These are phyloP conservation scores for Phytophthora pisi DNA, from an alignment of 352 stramenopile genomes.

Conservation along the genomic window DNA sequence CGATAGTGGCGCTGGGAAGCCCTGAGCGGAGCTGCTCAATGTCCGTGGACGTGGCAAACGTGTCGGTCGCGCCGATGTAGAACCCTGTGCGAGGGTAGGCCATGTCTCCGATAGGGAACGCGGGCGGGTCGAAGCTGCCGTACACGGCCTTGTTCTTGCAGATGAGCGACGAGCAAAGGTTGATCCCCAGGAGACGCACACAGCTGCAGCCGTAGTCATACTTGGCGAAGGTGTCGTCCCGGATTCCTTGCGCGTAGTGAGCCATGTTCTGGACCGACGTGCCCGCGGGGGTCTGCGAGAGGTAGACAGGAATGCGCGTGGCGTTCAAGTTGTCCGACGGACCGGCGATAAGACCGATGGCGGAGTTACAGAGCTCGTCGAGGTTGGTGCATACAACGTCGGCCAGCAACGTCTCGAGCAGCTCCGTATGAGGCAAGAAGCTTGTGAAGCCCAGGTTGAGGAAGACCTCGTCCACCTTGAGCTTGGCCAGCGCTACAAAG, in stretches of 20 bases:
- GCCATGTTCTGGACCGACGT: slow-evolving; percentile 63
- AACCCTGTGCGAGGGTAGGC: slow-evolving; percentile 45
- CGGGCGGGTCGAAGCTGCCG: slow-evolving; percentile 43
- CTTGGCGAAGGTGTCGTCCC: slow-evolving; percentile 47
- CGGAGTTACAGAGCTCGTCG: slow-evolving; percentile 41
- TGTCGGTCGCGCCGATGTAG: slow-evolving; percentile 48
- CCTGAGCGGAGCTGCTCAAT: slow-evolving; percentile 39
- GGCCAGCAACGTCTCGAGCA: slow-evolving; percentile 25
- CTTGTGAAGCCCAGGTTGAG: slow-evolving; percentile 41
- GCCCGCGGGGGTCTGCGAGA: slow-evolving; percentile 55
- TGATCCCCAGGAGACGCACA: slow-evolving; percentile 32
- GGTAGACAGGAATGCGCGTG: slow-evolving; percentile 56
- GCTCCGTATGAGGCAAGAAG: slow-evolving; percentile 37
- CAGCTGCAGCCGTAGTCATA: slow-evolving; percentile 64
- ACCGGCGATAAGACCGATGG: slow-evolving; percentile 47
- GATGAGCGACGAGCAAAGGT: slow-evolving; percentile 38
- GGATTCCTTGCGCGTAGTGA: slow-evolving; percentile 48
- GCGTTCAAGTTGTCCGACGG: slow-evolving; percentile 51
- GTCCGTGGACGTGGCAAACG: slow-evolving; percentile 40
- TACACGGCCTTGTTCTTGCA: slow-evolving; percentile 60
- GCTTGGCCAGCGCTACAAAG: slow-evolving; percentile 41
- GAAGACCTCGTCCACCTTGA: slow-evolving; percentile 41
- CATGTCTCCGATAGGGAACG: slow-evolving; percentile 23
- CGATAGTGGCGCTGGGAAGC: slow-evolving; percentile 42
- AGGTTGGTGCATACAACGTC: slow-evolving; percentile 45